A percentile compares a stretch with the other conserved stretches of the same genome.
Evolutionary conservation across 306 rosid species (phyloP).

Genomic region (Cucurbita moschata): DNA sequence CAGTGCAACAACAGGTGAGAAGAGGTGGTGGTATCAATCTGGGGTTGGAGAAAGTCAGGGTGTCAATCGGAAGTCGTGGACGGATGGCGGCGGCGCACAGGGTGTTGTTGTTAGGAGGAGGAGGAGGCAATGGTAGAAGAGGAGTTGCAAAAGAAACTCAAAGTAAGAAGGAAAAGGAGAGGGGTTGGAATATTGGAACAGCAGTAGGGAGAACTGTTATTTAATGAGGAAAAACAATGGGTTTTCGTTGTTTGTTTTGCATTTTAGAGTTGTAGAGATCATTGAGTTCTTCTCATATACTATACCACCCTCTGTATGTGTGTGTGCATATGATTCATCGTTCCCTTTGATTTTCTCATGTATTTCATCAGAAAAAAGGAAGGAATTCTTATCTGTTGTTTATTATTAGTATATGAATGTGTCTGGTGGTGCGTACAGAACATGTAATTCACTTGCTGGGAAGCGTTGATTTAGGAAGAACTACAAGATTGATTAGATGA

Average conservation of each 20-base stretch:
- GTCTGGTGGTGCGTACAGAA: neutral
- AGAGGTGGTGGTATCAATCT: constrained; percentile 66
- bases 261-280: neutral
- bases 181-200: constrained; percentile 68
- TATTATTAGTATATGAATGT: neutral
- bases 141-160: constrained; percentile 43
- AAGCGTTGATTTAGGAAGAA: too few species aligned
- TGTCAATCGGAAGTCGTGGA: constrained; percentile 80
- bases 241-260: neutral
- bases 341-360: neutral
- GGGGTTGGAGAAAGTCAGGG: constrained; percentile 77
- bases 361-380: neutral
- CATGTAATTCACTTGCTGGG: too few species aligned
- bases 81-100: constrained; percentile 36
- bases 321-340: constrained; percentile 1
- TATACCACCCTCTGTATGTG: neutral
- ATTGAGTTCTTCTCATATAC: neutral
- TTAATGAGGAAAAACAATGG: neutral
- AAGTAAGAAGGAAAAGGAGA: constrained; percentile 78
- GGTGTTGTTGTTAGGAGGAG: constrained; percentile 14
- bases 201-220: constrained; percentile 19
- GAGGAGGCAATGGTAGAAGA: constrained; percentile 34
- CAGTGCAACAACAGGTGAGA: constrained; percentile 54
- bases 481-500: too few species aligned
- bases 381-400: too few species aligned